These are phyloP conservation scores for Clarkia xantiana DNA, from an alignment of 345 rosid genomes.

Conservation along the genomic window DNA sequence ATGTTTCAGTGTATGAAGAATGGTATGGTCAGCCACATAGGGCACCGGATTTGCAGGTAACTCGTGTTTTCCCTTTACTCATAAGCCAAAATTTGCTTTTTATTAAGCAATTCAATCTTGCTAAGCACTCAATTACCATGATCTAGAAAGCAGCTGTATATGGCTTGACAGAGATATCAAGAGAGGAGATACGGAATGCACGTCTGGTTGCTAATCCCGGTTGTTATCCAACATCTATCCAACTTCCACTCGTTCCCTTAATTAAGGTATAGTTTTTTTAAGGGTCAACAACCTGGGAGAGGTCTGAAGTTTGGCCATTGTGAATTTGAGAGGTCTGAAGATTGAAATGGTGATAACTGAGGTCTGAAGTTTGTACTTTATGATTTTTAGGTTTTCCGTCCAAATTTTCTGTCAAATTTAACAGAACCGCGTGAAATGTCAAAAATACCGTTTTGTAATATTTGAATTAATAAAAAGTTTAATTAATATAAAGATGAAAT, in stretches of 20 bases:
- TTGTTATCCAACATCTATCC: conserved; percentile 92
- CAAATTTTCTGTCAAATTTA: too few relatives aligned
- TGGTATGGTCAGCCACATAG: conserved; percentile 96
- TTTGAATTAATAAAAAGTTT: too few relatives aligned
- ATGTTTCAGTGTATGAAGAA: conserved; percentile 70
- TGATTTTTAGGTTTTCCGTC: too few relatives aligned
- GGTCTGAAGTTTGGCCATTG: too few relatives aligned
- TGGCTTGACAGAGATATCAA: conserved; percentile 79
- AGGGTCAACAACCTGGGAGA: too few relatives aligned
- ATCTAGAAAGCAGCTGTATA: conserved; percentile 78
- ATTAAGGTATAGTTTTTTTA: conserved; percentile 39
- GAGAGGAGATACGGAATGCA: conserved; percentile 55
- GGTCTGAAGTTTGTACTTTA: too few relatives aligned
- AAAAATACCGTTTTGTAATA: too few relatives aligned
- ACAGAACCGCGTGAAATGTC: too few relatives aligned
- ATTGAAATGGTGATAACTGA: too few relatives aligned
- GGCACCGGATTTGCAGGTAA: conserved; percentile 79
- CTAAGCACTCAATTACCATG: conserved; percentile 6
- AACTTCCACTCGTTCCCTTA: conserved; percentile 88
- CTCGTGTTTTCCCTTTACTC: not conserved
- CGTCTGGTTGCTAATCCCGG: conserved; percentile 94
- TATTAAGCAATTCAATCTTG: not conserved
- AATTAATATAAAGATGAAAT: too few relatives aligned
- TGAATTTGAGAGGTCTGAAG: too few relatives aligned
- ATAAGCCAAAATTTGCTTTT: not conserved